These are phyloP conservation scores for Carallia pectinifolia DNA, from an alignment of 345 rosid genomes.

Conservation along the genomic window DNA sequence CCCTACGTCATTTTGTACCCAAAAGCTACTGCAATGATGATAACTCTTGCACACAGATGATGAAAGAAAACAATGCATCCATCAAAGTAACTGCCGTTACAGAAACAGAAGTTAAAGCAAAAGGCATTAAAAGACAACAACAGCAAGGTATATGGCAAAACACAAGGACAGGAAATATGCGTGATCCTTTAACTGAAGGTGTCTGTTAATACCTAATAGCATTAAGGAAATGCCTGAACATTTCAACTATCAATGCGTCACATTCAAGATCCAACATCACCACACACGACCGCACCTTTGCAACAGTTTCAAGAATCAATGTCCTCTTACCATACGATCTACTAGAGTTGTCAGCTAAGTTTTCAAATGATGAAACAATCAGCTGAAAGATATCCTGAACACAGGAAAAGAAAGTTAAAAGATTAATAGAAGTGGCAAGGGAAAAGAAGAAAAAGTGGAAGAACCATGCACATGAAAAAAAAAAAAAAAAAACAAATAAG, in stretches of 20 bases:
- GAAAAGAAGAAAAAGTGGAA: not conserved
- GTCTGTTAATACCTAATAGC: constrained; percentile 59
- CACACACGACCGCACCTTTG: constrained; percentile 88
- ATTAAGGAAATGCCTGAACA: constrained; percentile 88
- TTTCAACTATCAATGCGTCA: constrained; percentile 69
- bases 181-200: not conserved
- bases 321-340: constrained; percentile 67
- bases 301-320: constrained; percentile 92
- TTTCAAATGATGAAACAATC: constrained; percentile 51
- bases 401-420: constrained; percentile 20
- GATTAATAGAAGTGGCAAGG: not conserved
- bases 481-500: not conserved
- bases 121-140: not conserved
- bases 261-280: constrained; percentile 99
- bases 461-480: not conserved
- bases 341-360: constrained; percentile 42
- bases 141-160: no score
- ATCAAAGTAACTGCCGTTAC: not conserved
- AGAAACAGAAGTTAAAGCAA: not conserved
- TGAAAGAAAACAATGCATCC: not conserved
- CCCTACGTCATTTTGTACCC: no score
- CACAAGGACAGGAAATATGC: no score
- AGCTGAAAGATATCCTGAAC: constrained; percentile 63
- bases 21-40: no score
- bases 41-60: no score